These are phyloP conservation scores for Vicia villosa DNA, from an alignment of 306 rosid species.

Conservation along the genomic window DNA sequence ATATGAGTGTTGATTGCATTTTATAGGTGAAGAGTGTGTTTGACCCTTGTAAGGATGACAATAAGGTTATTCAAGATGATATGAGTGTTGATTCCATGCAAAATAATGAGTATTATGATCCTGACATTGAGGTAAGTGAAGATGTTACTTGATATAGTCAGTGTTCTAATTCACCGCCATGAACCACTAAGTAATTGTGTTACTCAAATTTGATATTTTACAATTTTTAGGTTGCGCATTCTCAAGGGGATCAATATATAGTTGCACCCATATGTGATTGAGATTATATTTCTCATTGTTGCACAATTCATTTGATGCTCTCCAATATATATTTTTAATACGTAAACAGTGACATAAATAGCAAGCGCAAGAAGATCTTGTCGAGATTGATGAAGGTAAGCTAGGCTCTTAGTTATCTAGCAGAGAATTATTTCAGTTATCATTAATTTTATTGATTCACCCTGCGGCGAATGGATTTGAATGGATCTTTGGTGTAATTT, in stretches of 20 bases:
- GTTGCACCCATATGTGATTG: slow-evolving; percentile 74
- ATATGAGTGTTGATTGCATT: too few species aligned
- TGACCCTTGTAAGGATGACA: slow-evolving; percentile 61
- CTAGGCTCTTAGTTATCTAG: slow-evolving; percentile 7
- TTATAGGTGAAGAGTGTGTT: slow-evolving; percentile 57
- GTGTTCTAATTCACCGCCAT: slow-evolving; percentile 1
- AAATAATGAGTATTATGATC: slow-evolving; percentile 45
- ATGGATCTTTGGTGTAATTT: too few species aligned
- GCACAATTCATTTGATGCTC: slow-evolving; percentile 16
- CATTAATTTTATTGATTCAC: too few species aligned
- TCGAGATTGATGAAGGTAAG: slow-evolving; percentile 73
- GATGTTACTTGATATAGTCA: slow-evolving; percentile 27
- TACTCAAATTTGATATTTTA: slow-evolving; percentile 27
- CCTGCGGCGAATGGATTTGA: too few species aligned
- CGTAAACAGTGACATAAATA: slow-evolving; percentile 49
- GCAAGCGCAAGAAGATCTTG: slow-evolving; percentile 53
- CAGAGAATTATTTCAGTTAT: too few species aligned
- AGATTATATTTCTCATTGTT: not conserved
- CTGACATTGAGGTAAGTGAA: slow-evolving; percentile 53
- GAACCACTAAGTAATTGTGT: slow-evolving; percentile 20
- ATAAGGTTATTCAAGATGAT: slow-evolving; percentile 47
- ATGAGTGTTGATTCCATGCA: slow-evolving; percentile 48
- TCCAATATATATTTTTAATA: slow-evolving; percentile 12
- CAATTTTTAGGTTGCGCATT: slow-evolving; percentile 59
- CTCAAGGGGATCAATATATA: slow-evolving; percentile 64